Evolutionary conservation across 495 filamentous ascomycete species (phyloP).

Genomic region (Cairneyella variabilis): DNA sequence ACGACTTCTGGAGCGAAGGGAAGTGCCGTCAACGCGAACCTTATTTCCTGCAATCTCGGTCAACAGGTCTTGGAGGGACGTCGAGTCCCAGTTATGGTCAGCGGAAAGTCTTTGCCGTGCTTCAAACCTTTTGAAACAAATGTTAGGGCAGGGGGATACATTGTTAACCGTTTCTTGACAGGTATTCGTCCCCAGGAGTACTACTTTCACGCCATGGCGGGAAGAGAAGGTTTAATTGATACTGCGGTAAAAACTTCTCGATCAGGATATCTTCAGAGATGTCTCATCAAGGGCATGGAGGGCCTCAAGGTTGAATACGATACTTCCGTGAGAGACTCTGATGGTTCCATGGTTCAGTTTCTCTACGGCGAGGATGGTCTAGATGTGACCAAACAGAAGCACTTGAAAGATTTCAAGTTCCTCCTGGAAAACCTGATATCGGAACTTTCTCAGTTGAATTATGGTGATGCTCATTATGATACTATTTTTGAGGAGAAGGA

Average conservation of each 20-base stretch:
- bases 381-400: conserved; percentile 90
- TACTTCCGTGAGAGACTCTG: conserved; percentile 86
- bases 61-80: conserved; percentile 96
- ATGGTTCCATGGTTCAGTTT: conserved; percentile 92
- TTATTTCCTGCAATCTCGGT: conserved; percentile 96
- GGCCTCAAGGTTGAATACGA: conserved; percentile 90
- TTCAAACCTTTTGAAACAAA: conserved; percentile 90
- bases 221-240: conserved; percentile 97
- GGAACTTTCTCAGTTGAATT: conserved; percentile 33
- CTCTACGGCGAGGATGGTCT: conserved; percentile 95
- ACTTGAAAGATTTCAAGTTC: conserved; percentile 88
- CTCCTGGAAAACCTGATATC: conserved; percentile 69
- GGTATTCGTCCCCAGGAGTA: conserved; percentile 97
- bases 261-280: conserved; percentile 95
- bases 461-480: conserved; percentile 33
- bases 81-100: conserved; percentile 95
- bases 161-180: conserved; percentile 95
- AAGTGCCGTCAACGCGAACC: conserved; percentile 85
- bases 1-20: conserved; percentile 96
- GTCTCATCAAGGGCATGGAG: conserved; percentile 99
- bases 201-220: conserved; percentile 99
- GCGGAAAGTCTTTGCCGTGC: conserved; percentile 92
- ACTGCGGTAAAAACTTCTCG: conserved; percentile 98
- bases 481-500: conserved; percentile 48
- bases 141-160: conserved; percentile 88